Conservation (phyloP, 148 eudicot species). For the Vaccinium vitisidaea region DNA sequence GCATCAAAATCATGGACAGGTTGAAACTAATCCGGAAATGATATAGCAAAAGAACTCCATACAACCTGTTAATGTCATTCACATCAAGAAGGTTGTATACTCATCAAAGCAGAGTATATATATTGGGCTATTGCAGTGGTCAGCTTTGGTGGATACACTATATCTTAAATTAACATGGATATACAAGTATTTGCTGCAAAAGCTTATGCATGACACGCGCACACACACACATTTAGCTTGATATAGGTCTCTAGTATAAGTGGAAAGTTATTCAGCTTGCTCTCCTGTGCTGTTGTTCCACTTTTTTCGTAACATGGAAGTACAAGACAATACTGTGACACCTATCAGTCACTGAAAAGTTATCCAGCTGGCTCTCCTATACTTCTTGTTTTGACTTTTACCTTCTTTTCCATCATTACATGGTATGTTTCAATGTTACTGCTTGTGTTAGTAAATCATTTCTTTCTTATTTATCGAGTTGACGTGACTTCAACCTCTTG, state of each 20-base stretch:
- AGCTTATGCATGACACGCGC: too few relatives aligned
- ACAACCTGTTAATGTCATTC: neutral
- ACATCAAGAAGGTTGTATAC: neutral
- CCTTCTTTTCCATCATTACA: neutral
- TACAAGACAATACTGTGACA: neutral
- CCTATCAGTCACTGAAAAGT: neutral
- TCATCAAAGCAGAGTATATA: neutral
- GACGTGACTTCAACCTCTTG: neutral
- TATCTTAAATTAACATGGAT: neutral
- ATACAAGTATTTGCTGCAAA: too few relatives aligned
- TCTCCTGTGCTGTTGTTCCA: neutral
- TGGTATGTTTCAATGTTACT: neutral
- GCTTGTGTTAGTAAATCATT: neutral
- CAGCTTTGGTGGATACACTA: neutral
- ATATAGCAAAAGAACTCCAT: neutral
- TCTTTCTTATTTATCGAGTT: neutral
- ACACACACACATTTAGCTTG: neutral
- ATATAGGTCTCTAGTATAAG: neutral
- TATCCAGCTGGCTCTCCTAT: conserved; percentile 1
- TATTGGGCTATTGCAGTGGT: neutral
- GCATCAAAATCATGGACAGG: neutral
- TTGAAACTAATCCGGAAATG: neutral
- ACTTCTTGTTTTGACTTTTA: conserved; percentile 9
- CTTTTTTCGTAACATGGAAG: neutral
- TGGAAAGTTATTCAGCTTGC: neutral